A percentile compares a stretch with the other conserved stretches of the same genome.
Evolutionary conservation across 1,284 basidiomycete species (phyloP).

Genomic region (Tranzscheliella williamsii): DNA sequence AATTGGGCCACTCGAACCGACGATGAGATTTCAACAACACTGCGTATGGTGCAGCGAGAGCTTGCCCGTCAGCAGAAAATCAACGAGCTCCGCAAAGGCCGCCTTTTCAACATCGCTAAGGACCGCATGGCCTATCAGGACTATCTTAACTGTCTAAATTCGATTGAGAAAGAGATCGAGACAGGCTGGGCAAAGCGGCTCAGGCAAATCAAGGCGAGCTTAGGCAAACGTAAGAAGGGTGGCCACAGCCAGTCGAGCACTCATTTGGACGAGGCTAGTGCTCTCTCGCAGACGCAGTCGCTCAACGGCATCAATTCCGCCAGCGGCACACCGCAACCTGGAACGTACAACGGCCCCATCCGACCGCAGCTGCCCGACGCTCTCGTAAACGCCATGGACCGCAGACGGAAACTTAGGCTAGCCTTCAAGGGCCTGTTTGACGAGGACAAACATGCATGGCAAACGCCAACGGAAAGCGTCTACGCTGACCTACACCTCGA

Average conservation of each 20-base stretch:
- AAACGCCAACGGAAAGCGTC: slow-evolving; percentile 45
- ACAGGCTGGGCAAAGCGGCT: slow-evolving; percentile 53
- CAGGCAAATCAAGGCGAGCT: slow-evolving; percentile 54
- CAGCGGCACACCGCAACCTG: slow-evolving; percentile 22
- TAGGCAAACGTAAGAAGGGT: slow-evolving; percentile 54
- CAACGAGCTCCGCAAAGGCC: slow-evolving; percentile 79
- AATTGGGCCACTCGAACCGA: slow-evolving; percentile 64
- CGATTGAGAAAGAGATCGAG: slow-evolving; percentile 59
- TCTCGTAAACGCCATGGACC: slow-evolving; percentile 47
- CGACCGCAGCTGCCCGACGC: slow-evolving; percentile 50
- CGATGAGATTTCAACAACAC: slow-evolving; percentile 86
- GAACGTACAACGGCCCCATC: slow-evolving; percentile 41
- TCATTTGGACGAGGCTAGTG: slow-evolving; percentile 8
- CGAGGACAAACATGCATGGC: slow-evolving; percentile 40
- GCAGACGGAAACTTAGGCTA: slow-evolving; percentile 40
- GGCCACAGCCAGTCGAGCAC: slow-evolving; percentile 3
- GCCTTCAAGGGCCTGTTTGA: slow-evolving; percentile 55
- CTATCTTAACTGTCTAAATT: slow-evolving; percentile 48
- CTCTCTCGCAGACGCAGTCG: slow-evolving; percentile 6
- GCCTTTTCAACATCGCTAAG: slow-evolving; percentile 76
- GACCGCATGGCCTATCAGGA: slow-evolving; percentile 81
- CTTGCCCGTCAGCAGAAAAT: slow-evolving; percentile 74
- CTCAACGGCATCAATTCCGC: slow-evolving; percentile 27
- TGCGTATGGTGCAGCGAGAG: slow-evolving; percentile 84
- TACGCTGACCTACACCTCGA: slow-evolving; percentile 36